Evolutionary conservation across 352 stramenopile species (phyloP), one percentile per base, ranked within the genome.

Genomic region (Globisporangium parvum): DNA sequence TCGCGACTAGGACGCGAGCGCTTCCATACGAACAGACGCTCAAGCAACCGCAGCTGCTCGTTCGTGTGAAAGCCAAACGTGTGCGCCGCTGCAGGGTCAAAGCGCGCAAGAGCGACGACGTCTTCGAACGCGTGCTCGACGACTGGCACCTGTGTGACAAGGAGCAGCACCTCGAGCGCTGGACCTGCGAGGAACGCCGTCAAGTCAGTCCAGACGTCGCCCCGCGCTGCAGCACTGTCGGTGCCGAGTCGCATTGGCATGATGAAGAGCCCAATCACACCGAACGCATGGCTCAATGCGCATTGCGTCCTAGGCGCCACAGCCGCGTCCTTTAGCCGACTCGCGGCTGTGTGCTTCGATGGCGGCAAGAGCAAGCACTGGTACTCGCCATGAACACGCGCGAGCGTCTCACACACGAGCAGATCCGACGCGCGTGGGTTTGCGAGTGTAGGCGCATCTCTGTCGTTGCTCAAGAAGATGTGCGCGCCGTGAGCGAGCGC

Each of bases 71-170:
- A 88, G 0, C 57, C 62, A 39, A 88, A 70, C n/a, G 62, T 81
- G 12, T 47, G 31, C 3, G 55, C 60, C 41, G 71, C 82, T 2
- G 20, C 24, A 2, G 15, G 20, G 31, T 81, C 53, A 18, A 75
- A 63, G 18, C 60, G 64, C 10, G 75, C 71, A 39, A 75, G 83
- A 47, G 80, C 78, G 6, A 69, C 51, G 8, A 68, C 58, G 26
- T 80, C 67, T 63, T 80, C 70, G 0, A 74, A 44, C 18, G 71
- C 80, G n/a, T 88, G 70, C 41, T 80, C 70, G 17, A 87, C 21
- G 1, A 87, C 53, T 4, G 71, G 26, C 9, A 73, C 60, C 2
- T 51, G 60, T 0, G 63, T 71, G 20, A 84, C 48, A 15, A 88
- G n/a, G 1, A 81, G 41, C 8, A 85, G 31, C 2, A 52, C 52